These are phyloP conservation scores for Corrigiola litoralis DNA, from an alignment of 179 eudicot genomes.

Conservation along the genomic window DNA sequence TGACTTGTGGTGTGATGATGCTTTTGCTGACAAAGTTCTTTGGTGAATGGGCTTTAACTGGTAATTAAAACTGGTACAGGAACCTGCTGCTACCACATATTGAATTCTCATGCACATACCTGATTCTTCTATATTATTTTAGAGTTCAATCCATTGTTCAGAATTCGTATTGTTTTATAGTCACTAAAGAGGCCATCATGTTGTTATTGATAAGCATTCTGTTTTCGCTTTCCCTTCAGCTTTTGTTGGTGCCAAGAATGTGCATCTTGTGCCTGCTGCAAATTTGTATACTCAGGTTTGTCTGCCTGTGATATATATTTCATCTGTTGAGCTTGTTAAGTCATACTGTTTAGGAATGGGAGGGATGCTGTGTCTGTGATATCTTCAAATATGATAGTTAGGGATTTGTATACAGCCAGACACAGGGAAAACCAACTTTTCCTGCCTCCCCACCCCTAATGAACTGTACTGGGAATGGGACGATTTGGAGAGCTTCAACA, in stretches of 20 bases:
- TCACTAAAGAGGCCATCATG: not conserved
- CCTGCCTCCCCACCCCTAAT: too few species aligned
- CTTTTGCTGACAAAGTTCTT: conserved; percentile 52
- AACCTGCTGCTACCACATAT: conserved; percentile 15
- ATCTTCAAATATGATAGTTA: too few species aligned
- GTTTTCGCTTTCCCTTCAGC: conserved; percentile 37
- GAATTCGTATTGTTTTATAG: not conserved
- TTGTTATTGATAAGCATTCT: conserved; percentile 2
- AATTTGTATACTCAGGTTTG: conserved; percentile 84
- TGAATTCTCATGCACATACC: not conserved
- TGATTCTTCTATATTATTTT: not conserved
- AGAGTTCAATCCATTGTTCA: not conserved
- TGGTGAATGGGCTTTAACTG: conserved; percentile 74
- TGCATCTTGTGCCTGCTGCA: conserved; percentile 77
- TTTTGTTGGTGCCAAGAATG: conserved; percentile 72
- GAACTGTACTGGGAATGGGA: too few species aligned
- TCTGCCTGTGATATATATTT: not conserved
- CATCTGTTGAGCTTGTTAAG: not conserved
- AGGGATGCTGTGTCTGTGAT: too few species aligned
- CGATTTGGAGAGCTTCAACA: too few species aligned
- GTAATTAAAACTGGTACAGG: conserved; percentile 41
- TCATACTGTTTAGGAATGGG: not conserved
- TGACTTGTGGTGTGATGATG: conserved; percentile 69
- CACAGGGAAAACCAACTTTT: too few species aligned
- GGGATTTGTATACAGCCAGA: too few species aligned